These are phyloP conservation scores for Scleroderma bovista DNA, from an alignment of 768 basidiomycete genomes.

Conservation along the genomic window DNA sequence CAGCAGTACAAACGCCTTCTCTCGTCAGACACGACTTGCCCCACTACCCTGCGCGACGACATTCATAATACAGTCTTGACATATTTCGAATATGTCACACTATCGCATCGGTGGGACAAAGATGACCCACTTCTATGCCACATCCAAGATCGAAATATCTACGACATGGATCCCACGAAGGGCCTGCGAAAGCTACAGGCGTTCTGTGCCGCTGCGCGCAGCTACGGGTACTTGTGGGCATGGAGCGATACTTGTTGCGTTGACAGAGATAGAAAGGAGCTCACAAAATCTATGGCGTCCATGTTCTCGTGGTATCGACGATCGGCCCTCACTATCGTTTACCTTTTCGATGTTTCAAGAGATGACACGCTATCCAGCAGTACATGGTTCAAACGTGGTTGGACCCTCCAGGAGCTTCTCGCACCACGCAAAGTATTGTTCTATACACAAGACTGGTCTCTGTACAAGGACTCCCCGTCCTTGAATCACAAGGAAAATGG, in stretches of 20 bases:
- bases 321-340: no score
- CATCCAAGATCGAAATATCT: neutral
- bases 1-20: neutral
- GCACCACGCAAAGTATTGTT: no score
- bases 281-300: no score
- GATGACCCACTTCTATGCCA: neutral
- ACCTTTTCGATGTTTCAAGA: neutral
- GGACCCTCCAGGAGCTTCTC: no score
- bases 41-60: neutral
- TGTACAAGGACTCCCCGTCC: neutral
- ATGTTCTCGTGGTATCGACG: no score
- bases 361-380: neutral
- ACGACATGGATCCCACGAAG: neutral
- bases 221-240: neutral
- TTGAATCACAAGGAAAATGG: neutral
- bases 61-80: neutral
- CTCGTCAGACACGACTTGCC: neutral
- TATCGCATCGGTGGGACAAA: constrained; percentile 3
- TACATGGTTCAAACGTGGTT: constrained; percentile 1
- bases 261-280: no score
- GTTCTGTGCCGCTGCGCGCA: neutral
- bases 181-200: constrained; percentile 1
- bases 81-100: neutral
- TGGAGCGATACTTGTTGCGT: no score
- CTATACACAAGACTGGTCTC: no score